Percentiles rank a stretch among this genome's conserved stretches.
These are phyloP conservation scores for Xerocomus amazonicus DNA, from an alignment of 1,284 basidiomycete species.

Conservation along the genomic window DNA sequence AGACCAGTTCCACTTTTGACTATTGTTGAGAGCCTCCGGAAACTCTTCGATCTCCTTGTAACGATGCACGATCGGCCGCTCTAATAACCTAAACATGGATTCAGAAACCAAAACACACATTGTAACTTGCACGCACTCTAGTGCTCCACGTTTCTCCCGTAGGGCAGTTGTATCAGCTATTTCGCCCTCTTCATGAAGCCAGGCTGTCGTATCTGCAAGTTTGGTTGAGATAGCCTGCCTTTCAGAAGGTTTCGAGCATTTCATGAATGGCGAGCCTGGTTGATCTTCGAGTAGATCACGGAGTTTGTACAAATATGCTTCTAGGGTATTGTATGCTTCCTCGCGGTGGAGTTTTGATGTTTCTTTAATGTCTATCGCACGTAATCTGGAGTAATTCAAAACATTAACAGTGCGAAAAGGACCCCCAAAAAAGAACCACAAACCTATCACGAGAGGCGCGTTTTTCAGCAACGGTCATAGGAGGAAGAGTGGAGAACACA, in stretches of 20 bases:
- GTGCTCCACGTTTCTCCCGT: constrained; percentile 64
- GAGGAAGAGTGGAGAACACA: constrained; percentile 60
- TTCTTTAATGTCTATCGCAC: constrained; percentile 79
- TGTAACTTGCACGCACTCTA: constrained; percentile 64
- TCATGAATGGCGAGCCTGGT: constrained; percentile 67
- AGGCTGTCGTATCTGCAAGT: constrained; percentile 69
- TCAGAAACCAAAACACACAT: constrained; percentile 6
- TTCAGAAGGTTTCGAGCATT: constrained; percentile 75
- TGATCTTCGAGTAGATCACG: constrained; percentile 78
- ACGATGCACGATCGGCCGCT: constrained; percentile 80
- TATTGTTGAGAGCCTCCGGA: constrained; percentile 70
- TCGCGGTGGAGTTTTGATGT: constrained; percentile 74
- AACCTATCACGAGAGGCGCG: constrained; percentile 65
- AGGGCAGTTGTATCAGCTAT: constrained; percentile 73
- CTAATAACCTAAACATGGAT: constrained; percentile 55
- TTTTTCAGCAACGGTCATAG: constrained; percentile 75
- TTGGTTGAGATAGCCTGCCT: constrained; percentile 60
- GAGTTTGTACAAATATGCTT: constrained; percentile 88
- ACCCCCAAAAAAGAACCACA: background rate
- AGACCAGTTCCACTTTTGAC: constrained; percentile 79
- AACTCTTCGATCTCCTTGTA: constrained; percentile 83
- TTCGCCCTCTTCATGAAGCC: constrained; percentile 89
- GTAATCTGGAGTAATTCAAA: constrained; percentile 51
- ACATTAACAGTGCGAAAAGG: background rate
- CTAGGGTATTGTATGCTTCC: constrained; percentile 89